These are phyloP conservation scores for Acanthamoeba culbertsoni DNA, from an alignment of 208 protist genomes.

Conservation along the genomic window DNA sequence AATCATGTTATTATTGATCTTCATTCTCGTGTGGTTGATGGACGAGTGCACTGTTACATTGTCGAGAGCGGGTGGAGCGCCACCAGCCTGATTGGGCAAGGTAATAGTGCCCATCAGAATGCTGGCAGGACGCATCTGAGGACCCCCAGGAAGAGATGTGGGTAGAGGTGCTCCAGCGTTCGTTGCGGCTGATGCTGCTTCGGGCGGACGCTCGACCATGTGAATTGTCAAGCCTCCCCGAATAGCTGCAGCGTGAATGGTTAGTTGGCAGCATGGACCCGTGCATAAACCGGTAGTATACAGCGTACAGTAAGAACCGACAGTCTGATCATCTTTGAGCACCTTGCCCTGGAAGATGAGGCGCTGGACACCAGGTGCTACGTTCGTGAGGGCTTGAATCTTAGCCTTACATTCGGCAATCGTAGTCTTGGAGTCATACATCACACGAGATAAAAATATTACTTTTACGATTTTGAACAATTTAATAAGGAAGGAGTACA, in stretches of 20 bases:
- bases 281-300: neutral
- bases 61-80: neutral
- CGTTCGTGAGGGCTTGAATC: neutral
- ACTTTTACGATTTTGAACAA: neutral
- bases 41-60: neutral
- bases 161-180: neutral
- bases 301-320: neutral
- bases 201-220: constrained; percentile 49
- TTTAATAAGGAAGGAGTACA: neutral
- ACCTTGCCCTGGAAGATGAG: constrained; percentile 60
- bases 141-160: neutral
- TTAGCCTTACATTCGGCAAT: constrained; percentile 17
- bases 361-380: neutral
- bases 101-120: constrained; percentile 35
- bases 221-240: neutral
- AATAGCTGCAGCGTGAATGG: neutral
- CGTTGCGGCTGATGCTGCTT: neutral
- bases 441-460: neutral
- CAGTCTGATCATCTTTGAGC: constrained; percentile 38
- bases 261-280: neutral
- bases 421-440: neutral
- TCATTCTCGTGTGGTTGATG: neutral
- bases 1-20: neutral
- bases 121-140: neutral
- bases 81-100: neutral